Percentiles rank a stretch among this genome's conserved stretches.
phyloP scores from a whole-genome alignment of 176 grass and related monocot genomes.

The Urochloa ruziziensis region DNA sequence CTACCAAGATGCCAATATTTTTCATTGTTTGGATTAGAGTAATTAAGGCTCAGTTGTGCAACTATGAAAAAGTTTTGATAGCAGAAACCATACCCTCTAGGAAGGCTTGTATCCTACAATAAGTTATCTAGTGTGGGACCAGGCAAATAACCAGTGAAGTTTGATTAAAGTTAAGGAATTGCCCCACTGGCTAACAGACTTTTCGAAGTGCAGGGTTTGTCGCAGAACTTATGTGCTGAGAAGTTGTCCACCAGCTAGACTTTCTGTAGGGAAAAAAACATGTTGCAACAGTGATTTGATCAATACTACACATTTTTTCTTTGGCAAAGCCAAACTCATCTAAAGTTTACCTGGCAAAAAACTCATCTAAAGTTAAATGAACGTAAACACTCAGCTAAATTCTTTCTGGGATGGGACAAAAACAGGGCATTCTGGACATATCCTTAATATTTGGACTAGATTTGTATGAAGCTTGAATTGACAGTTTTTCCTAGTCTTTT shows the following conservation, averaged over 20 bases:
- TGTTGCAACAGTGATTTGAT: background rate
- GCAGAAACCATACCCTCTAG: no score
- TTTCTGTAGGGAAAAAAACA: background rate
- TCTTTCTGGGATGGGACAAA: background rate
- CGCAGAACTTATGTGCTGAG: background rate
- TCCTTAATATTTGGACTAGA: background rate
- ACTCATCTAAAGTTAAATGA: slow-evolving; percentile 2
- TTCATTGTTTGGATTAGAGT: background rate
- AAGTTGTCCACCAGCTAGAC: background rate
- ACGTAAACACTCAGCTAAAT: background rate
- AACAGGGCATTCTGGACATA: background rate
- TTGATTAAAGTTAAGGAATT: background rate
- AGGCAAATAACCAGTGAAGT: background rate
- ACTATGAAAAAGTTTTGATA: background rate
- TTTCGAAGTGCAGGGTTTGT: background rate
- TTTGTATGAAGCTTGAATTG: slow-evolving; percentile 17
- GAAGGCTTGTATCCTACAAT: no score
- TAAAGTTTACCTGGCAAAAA: background rate
- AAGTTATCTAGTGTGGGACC: background rate
- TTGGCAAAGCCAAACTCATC: background rate
- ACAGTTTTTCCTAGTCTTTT: background rate
- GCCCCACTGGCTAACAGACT: background rate
- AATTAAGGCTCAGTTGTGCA: background rate
- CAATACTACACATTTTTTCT: background rate
- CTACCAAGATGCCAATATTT: background rate